Conservation (phyloP, 345 rosid genomes). For the Raphanus raphanistrum region DNA sequence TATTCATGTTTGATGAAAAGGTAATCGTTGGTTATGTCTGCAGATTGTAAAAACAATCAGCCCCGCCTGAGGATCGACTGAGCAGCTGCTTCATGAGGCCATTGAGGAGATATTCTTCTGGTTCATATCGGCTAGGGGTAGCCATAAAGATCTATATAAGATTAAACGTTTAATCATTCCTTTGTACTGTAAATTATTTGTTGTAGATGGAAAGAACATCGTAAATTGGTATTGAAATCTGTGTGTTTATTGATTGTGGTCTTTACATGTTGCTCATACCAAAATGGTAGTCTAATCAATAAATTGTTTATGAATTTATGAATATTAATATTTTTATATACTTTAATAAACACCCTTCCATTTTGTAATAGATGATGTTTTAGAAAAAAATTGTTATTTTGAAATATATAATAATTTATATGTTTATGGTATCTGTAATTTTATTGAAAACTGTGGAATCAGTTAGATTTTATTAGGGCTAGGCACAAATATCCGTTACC, state of each 20-base stretch:
- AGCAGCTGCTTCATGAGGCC: constrained; percentile 87
- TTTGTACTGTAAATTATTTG: background rate
- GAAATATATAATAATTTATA: no score
- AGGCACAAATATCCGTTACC: no score
- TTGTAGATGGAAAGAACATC: background rate
- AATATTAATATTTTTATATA: no score
- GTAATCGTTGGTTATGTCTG: constrained; percentile 24
- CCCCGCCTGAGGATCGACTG: constrained; percentile 79
- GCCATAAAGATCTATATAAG: constrained; percentile 30
- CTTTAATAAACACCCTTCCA: no score
- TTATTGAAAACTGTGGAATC: no score
- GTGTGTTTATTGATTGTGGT: background rate
- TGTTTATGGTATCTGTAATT: no score
- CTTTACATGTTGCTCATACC: background rate
- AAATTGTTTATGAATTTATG: no score
- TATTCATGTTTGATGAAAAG: constrained; percentile 15
- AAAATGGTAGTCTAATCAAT: background rate
- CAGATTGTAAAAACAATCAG: constrained; percentile 88
- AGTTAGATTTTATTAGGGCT: no score
- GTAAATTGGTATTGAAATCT: background rate
- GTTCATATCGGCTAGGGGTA: constrained; percentile 99
- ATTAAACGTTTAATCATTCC: constrained; percentile 3
- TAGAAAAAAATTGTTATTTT: no score
- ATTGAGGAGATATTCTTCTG: constrained; percentile 96
- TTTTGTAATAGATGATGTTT: no score